phyloP scores from a whole-genome alignment of 2,329 filamentous ascomycete genomes.

The Fusarium albosuccineum region DNA sequence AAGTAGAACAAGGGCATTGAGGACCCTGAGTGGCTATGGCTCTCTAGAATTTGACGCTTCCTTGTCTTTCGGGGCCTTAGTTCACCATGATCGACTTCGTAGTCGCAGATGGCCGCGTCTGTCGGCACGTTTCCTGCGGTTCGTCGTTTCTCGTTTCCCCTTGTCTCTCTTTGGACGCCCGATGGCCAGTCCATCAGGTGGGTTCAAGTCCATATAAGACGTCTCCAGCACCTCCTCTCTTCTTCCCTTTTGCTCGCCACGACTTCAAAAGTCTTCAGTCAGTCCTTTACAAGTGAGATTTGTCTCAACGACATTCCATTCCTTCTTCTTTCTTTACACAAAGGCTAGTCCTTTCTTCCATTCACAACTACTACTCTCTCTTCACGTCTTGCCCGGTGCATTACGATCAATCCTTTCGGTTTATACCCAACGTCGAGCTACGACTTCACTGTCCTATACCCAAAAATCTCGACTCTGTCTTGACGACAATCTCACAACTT shows the following conservation, averaged over 20 bases:
- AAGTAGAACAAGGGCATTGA: slow-evolving; percentile 39
- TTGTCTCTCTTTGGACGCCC: slow-evolving; percentile 27
- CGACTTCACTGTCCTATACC: slow-evolving; percentile 38
- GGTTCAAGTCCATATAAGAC: slow-evolving; percentile 44
- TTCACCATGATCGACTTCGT: slow-evolving; percentile 36
- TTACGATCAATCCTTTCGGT: slow-evolving; percentile 43
- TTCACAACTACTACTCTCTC: slow-evolving; percentile 35
- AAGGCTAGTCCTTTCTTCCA: slow-evolving; percentile 47
- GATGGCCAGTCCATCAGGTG: slow-evolving; percentile 36
- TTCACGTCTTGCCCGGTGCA: slow-evolving; percentile 46
- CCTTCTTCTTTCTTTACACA: slow-evolving; percentile 42
- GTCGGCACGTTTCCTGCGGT: slow-evolving; percentile 37
- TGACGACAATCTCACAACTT: slow-evolving; percentile 44
- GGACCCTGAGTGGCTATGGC: slow-evolving; percentile 43
- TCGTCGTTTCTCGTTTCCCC: slow-evolving; percentile 17
- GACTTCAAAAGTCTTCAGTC: slow-evolving; percentile 46
- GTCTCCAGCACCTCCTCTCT: slow-evolving; percentile 26
- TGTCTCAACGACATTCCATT: slow-evolving; percentile 48
- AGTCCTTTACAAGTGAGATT: slow-evolving; percentile 46
- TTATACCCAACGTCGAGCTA: slow-evolving; percentile 36
- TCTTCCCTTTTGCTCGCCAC: slow-evolving; percentile 35
- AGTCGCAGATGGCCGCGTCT: slow-evolving; percentile 32
- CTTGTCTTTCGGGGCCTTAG: slow-evolving; percentile 42
- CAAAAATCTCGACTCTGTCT: slow-evolving; percentile 45
- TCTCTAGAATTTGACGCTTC: slow-evolving; percentile 45